A percentile compares a stretch with the other conserved stretches of the same genome.
Conservation (phyloP, 345 rosid species). For the Noccaea caerulescens region DNA sequence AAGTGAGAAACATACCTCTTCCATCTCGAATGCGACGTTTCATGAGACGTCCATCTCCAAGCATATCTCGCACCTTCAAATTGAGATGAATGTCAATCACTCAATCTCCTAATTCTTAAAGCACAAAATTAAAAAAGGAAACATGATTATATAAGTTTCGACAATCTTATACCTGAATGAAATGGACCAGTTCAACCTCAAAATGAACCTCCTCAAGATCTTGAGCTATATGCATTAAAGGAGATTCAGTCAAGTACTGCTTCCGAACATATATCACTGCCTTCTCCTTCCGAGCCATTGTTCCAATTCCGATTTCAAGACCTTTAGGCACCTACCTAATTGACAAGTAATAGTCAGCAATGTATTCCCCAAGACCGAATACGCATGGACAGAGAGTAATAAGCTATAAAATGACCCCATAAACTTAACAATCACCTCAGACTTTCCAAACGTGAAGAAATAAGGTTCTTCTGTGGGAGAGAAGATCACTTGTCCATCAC, state of each 20-base stretch:
- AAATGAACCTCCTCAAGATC: conserved; percentile 87
- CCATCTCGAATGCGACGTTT: conserved; percentile 91
- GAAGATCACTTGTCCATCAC: conserved; percentile 66
- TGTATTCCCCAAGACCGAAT: not conserved
- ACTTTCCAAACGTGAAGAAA: conserved; percentile 89
- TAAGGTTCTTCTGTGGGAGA: conserved; percentile 71
- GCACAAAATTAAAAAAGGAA: conserved; percentile 1
- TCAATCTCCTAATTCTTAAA: conserved; percentile 8
- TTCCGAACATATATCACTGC: conserved; percentile 79
- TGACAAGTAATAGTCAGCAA: conserved; percentile 33
- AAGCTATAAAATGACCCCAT: conserved; percentile 4
- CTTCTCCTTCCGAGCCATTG: conserved; percentile 87
- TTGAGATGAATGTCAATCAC: conserved; percentile 34
- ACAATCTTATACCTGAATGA: conserved; percentile 66
- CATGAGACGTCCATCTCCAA: conserved; percentile 95
- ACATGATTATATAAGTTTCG: not conserved
- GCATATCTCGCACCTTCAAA: conserved; percentile 91
- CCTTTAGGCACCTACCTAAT: conserved; percentile 85
- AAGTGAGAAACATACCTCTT: conserved; percentile 57
- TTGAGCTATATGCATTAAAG: conserved; percentile 61
- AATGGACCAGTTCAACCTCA: conserved; percentile 90
- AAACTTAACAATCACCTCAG: conserved; percentile 62
- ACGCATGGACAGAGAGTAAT: conserved; percentile 5
- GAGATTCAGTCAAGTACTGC: conserved; percentile 74
- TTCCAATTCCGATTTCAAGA: conserved; percentile 96